Base-by-base conservation (phyloP, 2,329 filamentous ascomycete species). In the Arthrobotrys musiformis region DNA sequence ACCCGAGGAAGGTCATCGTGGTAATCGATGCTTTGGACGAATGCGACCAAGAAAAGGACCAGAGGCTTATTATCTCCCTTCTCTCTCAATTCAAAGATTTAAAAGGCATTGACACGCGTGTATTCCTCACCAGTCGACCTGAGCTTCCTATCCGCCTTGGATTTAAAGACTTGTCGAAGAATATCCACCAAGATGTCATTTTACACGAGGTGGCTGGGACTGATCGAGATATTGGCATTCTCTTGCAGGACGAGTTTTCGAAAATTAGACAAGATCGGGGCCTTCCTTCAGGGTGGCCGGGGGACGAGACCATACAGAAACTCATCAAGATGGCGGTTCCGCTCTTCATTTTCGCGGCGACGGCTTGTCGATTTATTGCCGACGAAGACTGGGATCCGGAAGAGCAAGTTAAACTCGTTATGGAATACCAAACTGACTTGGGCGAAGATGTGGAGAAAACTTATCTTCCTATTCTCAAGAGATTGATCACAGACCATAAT, bases 321-420 rank as follows among this genome's bases (percentile, higher is more conserved):
- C 74, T 82, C 4, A 79, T 79, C 30, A 15, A 74, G 40, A 79
- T 54, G 40, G 79, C 81, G 0, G 56, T 54, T 58, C 48, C 79
- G 1, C 67, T 82, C 30, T 82, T 82, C 66, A 82, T 82, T 42
- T 82, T 74, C 67, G 79, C 80, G 26, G 74, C 79, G 26, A 82
- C 81, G n/a, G 72, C 75, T n/a, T 82, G 80, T 73, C 80, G 79
- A 5, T 82, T 81, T 46, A 76, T 83, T 44, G 22, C 63, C 15
- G 62, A 66, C n/a, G 26, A 33, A 4, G 8, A 46, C 9, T 30
- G n/a, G 30, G 50, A 75, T 69, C 48, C 69, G 2, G 19, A 68
- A 44, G 52, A 70, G 28, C 70, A 40, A 9, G 26, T 79, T 6
- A 54, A 24, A 30, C 26, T 37, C 1, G 33, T 70, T 11, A 37